phyloP scores from a whole-genome alignment of 1,284 basidiomycete genomes.

The Rhodotorula sp. region DNA sequence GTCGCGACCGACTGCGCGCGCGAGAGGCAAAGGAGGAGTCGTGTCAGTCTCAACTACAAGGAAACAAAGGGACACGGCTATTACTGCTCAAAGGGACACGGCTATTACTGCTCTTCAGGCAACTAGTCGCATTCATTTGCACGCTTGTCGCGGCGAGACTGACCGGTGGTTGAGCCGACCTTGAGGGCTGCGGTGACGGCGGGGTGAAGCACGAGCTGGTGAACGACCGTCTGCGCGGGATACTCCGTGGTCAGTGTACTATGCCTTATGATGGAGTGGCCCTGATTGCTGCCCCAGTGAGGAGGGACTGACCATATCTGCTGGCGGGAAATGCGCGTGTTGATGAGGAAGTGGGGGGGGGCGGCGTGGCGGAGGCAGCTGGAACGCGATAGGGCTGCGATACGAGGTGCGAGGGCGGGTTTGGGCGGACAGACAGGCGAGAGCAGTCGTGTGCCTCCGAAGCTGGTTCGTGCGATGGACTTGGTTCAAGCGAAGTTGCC shows the following conservation, averaged over 20 bases:
- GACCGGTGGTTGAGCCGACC: slow-evolving; percentile 67
- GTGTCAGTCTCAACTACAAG: not conserved
- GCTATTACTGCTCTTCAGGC: too few relatives aligned
- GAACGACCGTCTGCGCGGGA: slow-evolving; percentile 31
- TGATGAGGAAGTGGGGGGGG: slow-evolving; percentile 10
- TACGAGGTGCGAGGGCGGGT: too few relatives aligned
- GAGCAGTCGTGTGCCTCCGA: too few relatives aligned
- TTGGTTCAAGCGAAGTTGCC: too few relatives aligned
- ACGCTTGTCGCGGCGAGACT: slow-evolving; percentile 8
- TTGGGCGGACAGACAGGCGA: too few relatives aligned
- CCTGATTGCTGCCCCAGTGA: too few relatives aligned
- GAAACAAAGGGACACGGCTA: too few relatives aligned
- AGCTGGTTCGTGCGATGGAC: too few relatives aligned
- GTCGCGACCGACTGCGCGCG: slow-evolving; percentile 67
- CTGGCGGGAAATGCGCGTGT: not conserved
- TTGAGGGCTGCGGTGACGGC: slow-evolving; percentile 71
- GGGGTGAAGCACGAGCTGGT: slow-evolving; percentile 78
- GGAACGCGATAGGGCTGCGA: not conserved
- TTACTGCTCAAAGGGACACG: too few relatives aligned
- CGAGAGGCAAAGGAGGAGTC: not conserved
- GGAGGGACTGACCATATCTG: too few relatives aligned
- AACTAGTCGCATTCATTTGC: not conserved
- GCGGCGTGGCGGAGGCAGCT: not conserved
- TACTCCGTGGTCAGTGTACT: not conserved
- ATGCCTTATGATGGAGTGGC: too few relatives aligned